Evolutionary conservation across 805 yeast species (phyloP), one percentile per base, ranked within the genome.

Genomic region (Metschnikowia lachancei): DNA sequence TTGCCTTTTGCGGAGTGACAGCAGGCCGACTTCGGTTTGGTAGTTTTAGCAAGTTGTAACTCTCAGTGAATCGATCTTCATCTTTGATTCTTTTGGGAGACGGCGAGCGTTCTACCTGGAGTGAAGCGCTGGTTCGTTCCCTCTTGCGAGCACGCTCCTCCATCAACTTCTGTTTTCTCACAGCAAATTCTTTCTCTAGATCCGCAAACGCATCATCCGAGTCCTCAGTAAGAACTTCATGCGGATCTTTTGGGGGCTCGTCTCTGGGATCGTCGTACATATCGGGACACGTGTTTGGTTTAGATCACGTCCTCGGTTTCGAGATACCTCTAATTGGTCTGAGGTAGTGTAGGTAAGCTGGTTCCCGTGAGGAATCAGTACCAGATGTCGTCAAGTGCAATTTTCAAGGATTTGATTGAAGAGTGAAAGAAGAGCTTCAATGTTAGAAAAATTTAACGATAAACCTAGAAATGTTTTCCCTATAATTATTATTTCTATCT

Each of bases 131-230:
- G 2, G 30, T 33, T 7, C 41, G 44, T 17, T 45, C 45, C 29
- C 47, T 34, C 43, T 52, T 51, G 10, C 52, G 51, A 5, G 50
- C 54, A 14, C 54, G 50, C 41, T 58, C 57, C 39, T 49, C 57
- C 13, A 56, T 36, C 34, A 56, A 39, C 35, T 43, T 45, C 33
- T 50, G 61, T 56, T 28, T 65, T 31, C 38, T 63, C 60, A 51
- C 61, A 16, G 56, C 61, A 34, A 48, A 70, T 46, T 71, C 75
- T 49, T 72, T 72, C 43, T 65, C 61, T 17, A 72, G 49, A 46
- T 71, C 70, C 0, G 63, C 60, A 14, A 68, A 48, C 28, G 67
- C 75, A 39, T 72, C 75, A 13, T 61, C 65, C 2, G 72, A 68
- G 33, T 63, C 69, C 30, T 62, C 72, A 1, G 75, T 72, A 14